phyloP scores from a whole-genome alignment of 192 early-diverging fungal species.

The Umbelopsis isabellina region DNA sequence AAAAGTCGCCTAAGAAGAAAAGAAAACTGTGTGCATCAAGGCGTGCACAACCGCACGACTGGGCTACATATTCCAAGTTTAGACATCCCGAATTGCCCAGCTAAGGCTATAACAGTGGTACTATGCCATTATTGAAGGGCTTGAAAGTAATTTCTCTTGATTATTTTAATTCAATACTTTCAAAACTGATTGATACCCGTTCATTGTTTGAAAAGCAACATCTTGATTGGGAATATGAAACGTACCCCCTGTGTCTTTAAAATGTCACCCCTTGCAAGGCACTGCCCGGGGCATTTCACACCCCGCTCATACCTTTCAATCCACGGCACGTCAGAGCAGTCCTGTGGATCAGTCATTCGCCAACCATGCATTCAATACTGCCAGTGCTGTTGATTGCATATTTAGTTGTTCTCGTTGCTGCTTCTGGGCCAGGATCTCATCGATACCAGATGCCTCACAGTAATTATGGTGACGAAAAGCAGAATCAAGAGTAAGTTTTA shows the following conservation, averaged over 20 bases:
- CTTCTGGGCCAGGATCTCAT: constrained; percentile 30
- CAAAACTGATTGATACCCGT: not conserved
- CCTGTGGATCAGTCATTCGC: not conserved
- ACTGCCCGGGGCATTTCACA: not conserved
- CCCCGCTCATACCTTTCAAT: not conserved
- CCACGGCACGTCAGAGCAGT: constrained; percentile 1
- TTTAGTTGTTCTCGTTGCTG: not conserved
- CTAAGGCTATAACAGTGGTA: not conserved
- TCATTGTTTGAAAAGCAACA: not conserved
- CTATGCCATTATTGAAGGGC: no score
- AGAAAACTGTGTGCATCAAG: not conserved
- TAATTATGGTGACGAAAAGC: constrained; percentile 36
- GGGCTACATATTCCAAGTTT: not conserved
- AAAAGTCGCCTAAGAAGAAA: not conserved
- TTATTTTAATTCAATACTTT: not conserved
- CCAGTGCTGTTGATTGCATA: not conserved
- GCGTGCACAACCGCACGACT: not conserved
- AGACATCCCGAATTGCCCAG: not conserved
- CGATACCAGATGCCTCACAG: constrained; percentile 30
- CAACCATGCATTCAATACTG: not conserved
- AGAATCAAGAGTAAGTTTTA: constrained; percentile 34
- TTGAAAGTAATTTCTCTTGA: not conserved
- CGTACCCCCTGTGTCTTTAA: not conserved
- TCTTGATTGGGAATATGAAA: not conserved
- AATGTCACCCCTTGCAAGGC: not conserved